Conservation (phyloP, 2,329 filamentous ascomycete species). For the Beauveria rudraprayagi region DNA sequence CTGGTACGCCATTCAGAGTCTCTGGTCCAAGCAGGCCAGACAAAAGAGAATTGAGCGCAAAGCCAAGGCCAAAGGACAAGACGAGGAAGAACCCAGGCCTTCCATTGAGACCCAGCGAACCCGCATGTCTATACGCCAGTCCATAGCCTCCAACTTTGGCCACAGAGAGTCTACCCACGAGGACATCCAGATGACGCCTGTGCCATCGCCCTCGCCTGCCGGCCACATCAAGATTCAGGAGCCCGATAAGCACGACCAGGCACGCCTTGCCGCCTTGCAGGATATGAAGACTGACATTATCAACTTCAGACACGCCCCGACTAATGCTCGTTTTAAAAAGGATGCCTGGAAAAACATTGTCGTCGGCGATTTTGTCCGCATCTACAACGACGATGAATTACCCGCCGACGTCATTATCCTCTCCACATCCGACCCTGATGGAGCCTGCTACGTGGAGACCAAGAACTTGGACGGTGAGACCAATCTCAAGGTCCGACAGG, state of each 20-base stretch:
- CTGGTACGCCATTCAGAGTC: conserved; percentile 36
- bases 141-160: conserved; percentile 42
- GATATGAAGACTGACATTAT: conserved; percentile 54
- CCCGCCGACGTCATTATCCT: conserved; percentile 90
- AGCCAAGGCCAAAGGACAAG: conserved; percentile 15
- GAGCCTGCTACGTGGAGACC: conserved; percentile 94
- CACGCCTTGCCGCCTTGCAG: conserved; percentile 30
- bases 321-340: conserved; percentile 78
- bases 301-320: conserved; percentile 57
- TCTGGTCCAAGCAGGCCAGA: conserved; percentile 45
- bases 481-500: conserved; percentile 90
- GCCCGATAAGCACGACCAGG: conserved; percentile 27
- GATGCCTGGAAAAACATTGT: conserved; percentile 93
- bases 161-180: conserved; percentile 49
- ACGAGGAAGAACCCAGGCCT: conserved; percentile 48
- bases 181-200: conserved; percentile 92
- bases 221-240: conserved; percentile 29
- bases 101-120: conserved; percentile 41
- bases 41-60: conserved; percentile 42
- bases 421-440: conserved; percentile 87
- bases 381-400: conserved; percentile 94
- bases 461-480: conserved; percentile 98
- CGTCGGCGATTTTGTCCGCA: conserved; percentile 90
- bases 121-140: conserved; percentile 28
- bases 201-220: conserved; percentile 66